Evolutionary conservation across 2,329 filamentous ascomycete genomes (phyloP), one percentile per base, ranked within the genome.

Genomic region (Parascedosporium putredinis): DNA sequence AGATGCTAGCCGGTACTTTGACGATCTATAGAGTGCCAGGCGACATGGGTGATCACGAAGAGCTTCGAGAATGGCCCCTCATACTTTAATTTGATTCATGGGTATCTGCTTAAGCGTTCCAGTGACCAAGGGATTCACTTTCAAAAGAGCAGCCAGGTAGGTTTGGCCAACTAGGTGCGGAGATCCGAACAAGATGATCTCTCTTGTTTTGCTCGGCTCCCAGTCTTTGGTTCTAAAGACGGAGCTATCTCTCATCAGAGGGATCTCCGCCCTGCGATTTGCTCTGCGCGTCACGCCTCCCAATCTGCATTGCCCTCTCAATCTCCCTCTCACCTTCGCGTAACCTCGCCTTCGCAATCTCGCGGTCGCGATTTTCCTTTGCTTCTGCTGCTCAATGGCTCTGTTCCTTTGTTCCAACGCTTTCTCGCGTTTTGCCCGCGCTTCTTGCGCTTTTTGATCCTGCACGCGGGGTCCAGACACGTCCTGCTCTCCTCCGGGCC

Each of bases 271-370:
- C 61, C 18, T 62, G 63, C 50, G 86, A 59, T 60, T 87, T 81
- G 22, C 74, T 76, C 58, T 78, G 76, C 55, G 88, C 54, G 0
- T 83, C 84, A 52, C 74, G 77, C 63, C 83, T 86, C 0, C 76
- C 75, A 10, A 88, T 74, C 52, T 74, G 75, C 81, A 87, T 84
- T 1, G 84, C 85, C 54, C 72, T 69, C 59, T 85, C 76, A 50
- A 88, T 65, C 59, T 86, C 81, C 54, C 73, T 70, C 64, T 88
- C 83, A 55, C 83, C 81, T 51, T 86, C 82, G 31, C 78, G 67
- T 47, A 88, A 57, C 42, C 74, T 66, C 0, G 79, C 79, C 57
- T 78, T 83, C 18, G 81, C 80, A 42, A 72, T 73, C 29, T 75
- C 75, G 9, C 86, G 62, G 45, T 79, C 77, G 51, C 75, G 72